Base-by-base conservation (phyloP, 257 asterid species). In the Agastache rugosa region DNA sequence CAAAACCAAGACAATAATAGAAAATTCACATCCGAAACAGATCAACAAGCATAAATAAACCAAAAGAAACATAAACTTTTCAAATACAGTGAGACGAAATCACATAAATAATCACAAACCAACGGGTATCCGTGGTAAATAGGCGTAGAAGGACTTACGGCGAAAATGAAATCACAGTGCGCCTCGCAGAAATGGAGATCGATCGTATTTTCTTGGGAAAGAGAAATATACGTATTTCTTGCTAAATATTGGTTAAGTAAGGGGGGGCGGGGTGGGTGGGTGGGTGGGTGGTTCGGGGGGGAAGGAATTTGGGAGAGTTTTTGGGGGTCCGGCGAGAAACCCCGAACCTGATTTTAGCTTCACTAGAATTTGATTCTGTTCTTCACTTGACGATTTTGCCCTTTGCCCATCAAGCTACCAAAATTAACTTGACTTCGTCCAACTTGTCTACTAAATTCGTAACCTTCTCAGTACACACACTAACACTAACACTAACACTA, bases 311-410 rank as follows among this genome's bases (percentile, higher is more conserved):
- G 64, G 27, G 63, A 61, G 45, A 41, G 45, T 8, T 6, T 61
- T 74, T 77, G 71, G 75, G 85, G 80, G 72, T 58, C 82, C 74
- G 80, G 80, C 76, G 63, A 60, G 70, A 71, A 25, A 3, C 55
- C 55, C 68, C n/a, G 70, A 63, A 71, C 59, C 62, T 50, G 79
- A 41, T 37, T 39, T 39, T 27, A 23, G 73, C 74, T 17, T 45
- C 62, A 41, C n/a, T 54, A 65, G 29, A 54, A 74, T 41, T 74
- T 74, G 66, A 27, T 53, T 64, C 27, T 50, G 56, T 39, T 10
- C 47, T 0, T 0, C 31, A 56, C 44, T 37, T 67, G 61, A 44
- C 74, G 69, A 2, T 42, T 75, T 45, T 75, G 55, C 55, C 75
- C 55, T 22, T 70, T 16, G 27, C 55, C 70, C 68, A 0, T 17